These are phyloP conservation scores for Trichoderma virens DNA, from an alignment of 495 filamentous ascomycete species.

Conservation along the genomic window DNA sequence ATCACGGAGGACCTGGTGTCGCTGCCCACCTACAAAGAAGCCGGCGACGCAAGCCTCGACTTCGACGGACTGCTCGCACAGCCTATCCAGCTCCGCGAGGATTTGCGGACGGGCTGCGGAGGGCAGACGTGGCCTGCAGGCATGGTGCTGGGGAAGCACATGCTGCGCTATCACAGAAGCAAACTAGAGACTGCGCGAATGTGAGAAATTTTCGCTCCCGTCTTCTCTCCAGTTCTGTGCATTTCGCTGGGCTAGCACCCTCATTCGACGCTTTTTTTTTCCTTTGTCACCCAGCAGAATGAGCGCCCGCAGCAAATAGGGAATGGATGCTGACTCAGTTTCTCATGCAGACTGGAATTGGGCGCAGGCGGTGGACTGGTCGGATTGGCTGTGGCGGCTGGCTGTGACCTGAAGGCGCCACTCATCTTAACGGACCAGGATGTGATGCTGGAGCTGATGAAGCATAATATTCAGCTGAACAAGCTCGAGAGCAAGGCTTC, in stretches of 20 bases:
- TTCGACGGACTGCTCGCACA: constrained; percentile 65
- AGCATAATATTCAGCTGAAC: constrained; percentile 77
- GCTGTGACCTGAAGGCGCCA: constrained; percentile 40
- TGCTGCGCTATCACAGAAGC: constrained; percentile 60
- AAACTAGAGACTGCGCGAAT: constrained; percentile 59
- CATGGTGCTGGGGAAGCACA: constrained; percentile 74
- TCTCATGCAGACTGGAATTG: constrained; percentile 64
- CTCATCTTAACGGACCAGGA: constrained; percentile 79
- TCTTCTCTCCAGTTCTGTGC: constrained; percentile 6
- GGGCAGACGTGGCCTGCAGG: constrained; percentile 93
- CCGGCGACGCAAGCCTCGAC: constrained; percentile 53
- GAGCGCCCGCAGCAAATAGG: constrained; percentile 12
- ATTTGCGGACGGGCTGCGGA: constrained; percentile 79
- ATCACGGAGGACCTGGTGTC: constrained; percentile 63
- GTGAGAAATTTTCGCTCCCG: constrained; percentile 50
- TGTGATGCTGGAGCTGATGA: constrained; percentile 75
- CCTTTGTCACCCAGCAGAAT: not conserved
- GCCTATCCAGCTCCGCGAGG: constrained; percentile 72
- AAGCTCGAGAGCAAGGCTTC: constrained; percentile 50
- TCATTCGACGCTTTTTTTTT: not conserved
- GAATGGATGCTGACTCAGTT: constrained; percentile 6
- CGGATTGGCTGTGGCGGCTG: constrained; percentile 59
- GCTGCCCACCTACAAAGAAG: constrained; percentile 53
- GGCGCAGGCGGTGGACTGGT: constrained; percentile 90
- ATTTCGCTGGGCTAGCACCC: constrained; percentile 5